A percentile compares a stretch with the other conserved stretches of the same genome.
Conservation (phyloP, 169 alveolate species). For the Plasmodium malariae region DNA sequence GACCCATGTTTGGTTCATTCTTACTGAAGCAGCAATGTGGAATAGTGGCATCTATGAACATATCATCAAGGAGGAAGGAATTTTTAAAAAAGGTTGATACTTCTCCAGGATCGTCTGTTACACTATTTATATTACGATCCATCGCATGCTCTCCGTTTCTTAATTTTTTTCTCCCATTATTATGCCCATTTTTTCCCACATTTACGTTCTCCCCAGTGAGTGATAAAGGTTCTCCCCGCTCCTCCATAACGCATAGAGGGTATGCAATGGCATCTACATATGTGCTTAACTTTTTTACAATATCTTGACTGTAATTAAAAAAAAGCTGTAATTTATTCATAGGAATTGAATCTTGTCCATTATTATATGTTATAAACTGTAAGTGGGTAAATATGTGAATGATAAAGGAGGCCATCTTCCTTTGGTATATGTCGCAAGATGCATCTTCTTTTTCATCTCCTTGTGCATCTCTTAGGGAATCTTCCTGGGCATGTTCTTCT, state of each 20-base stretch:
- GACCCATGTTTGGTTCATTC: too few species aligned
- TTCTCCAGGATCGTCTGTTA: too few species aligned
- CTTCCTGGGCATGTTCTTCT: neutral
- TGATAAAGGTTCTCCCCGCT: neutral
- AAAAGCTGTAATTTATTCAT: constrained; percentile 1
- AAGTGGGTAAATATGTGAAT: constrained; percentile 23
- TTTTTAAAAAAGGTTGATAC: too few species aligned
- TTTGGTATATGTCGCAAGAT: neutral
- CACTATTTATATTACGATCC: too few species aligned
- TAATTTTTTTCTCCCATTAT: too few species aligned
- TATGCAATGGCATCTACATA: neutral
- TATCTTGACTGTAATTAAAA: constrained; percentile 19
- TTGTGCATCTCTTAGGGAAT: neutral
- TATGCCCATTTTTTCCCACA: neutral
- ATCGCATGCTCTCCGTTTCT: too few species aligned
- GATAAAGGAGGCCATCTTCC: neutral
- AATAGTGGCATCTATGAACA: too few species aligned
- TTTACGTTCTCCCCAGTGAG: neutral
- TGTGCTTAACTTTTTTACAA: neutral
- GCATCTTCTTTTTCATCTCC: neutral
- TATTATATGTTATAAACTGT: constrained; percentile 1
- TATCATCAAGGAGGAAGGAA: too few species aligned
- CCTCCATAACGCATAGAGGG: neutral
- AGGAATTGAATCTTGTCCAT: neutral
- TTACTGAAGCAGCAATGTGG: too few species aligned